Evolutionary conservation across 78 protist species (phyloP), one percentile per base, ranked within the genome.

Genomic region (Cyanophora paradoxa): DNA sequence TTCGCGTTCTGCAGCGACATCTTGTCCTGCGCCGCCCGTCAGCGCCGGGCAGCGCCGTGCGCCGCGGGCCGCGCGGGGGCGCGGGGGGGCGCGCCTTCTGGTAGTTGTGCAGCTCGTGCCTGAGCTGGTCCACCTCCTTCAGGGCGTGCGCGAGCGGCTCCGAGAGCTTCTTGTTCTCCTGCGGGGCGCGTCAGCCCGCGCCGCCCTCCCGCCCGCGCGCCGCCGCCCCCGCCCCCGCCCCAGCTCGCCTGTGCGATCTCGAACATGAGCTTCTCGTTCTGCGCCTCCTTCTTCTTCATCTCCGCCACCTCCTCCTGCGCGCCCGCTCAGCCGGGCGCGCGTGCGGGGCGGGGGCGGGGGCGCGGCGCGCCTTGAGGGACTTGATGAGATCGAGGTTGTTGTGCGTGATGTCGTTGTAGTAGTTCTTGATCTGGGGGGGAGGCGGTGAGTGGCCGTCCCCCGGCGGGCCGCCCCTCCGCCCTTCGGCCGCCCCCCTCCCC

Each of bases 361-460:
- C 50, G 17, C 39, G 68, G 58, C 50, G 71, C 46, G 80, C 94
- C 86, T 86, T 86, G 58, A 90, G 86, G 24, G 91, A 65, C 39
- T 73, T 52, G 83, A 90, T 90, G 42, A 82, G 57, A 46, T 82
- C 88, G n/a, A 90, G 63, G 72, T 86, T 86, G 84, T 76, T 83
- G 71, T 74, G 81, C 26, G 94, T 90, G 68, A 90, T 84, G 73
- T 86, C 90, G 68, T 80, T 83, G 81, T 85, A 90, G 86, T 86
- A 90, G 34, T 57, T 56, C 68, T 82, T 83, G 70, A 86, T 86
- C 62, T 90, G 56, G n/a, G n/a, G n/a, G n/a, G n/a, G n/a, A n/a
- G n/a, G n/a, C n/a, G n/a, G n/a, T n/a, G n/a, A n/a, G n/a, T n/a
- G n/a, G n/a, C n/a, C n/a, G n/a, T n/a, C n/a, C n/a, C n/a, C n/a